Percentiles rank a stretch among this genome's conserved stretches.
Conservation (phyloP, 75 land plant genomes). For the Selaginella moellendorffii region DNA sequence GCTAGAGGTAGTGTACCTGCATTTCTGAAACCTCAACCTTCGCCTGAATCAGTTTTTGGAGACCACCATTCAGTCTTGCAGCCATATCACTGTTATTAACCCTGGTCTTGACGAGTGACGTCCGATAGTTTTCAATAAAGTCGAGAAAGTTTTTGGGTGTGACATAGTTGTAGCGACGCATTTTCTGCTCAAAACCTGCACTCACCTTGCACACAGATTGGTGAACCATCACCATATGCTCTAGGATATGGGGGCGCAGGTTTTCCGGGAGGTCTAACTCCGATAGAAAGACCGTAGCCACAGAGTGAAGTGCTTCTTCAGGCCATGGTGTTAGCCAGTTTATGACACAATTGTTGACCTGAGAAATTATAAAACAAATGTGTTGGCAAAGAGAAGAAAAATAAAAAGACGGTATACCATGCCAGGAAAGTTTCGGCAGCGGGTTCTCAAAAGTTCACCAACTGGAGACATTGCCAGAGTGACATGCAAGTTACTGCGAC, state of each 20-base stretch:
- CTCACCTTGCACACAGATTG: constrained; percentile 15
- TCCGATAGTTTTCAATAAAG: constrained; percentile 18
- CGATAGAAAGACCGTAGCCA: constrained; percentile 18
- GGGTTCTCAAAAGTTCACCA: constrained; percentile 25
- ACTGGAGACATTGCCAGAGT: constrained; percentile 29
- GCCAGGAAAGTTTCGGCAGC: constrained; percentile 31
- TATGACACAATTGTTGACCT: constrained; percentile 30
- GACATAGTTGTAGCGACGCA: constrained; percentile 22
- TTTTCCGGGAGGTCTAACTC: constrained; percentile 19
- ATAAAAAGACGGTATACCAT: constrained; percentile 9
- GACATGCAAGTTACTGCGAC: constrained; percentile 27
- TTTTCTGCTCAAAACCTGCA: constrained; percentile 15
- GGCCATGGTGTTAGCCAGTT: constrained; percentile 32
- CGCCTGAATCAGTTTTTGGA: constrained; percentile 25
- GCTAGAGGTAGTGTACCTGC: too few relatives aligned
- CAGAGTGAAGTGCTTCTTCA: constrained; percentile 25
- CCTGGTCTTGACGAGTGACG: constrained; percentile 9
- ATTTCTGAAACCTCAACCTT: constrained; percentile 21
- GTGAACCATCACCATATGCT: constrained; percentile 30
- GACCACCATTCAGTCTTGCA: constrained; percentile 22
- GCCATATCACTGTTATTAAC: constrained; percentile 14
- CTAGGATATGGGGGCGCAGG: constrained; percentile 12
- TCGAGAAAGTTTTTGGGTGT: constrained; percentile 30
- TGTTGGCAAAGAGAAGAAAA: not conserved
- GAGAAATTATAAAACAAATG: not conserved